These are phyloP conservation scores for Aspergillus ochraceus DNA, from an alignment of 2,329 filamentous ascomycete species.

Conservation along the genomic window DNA sequence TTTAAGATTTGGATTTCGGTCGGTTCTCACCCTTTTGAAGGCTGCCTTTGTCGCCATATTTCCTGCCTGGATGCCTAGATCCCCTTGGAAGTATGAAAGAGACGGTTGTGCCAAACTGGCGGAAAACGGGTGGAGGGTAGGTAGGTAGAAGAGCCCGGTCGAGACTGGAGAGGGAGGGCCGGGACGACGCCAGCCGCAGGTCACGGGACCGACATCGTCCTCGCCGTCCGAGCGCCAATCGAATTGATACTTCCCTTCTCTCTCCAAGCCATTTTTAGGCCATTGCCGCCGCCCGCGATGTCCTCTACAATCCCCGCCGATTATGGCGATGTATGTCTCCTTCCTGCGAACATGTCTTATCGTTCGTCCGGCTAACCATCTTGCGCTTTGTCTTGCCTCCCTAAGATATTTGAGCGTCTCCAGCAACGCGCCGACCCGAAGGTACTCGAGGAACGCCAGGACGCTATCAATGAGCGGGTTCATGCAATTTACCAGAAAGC, in stretches of 20 bases:
- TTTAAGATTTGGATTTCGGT: background rate
- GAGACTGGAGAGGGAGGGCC: background rate
- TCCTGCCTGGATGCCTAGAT: slow-evolving; percentile 13
- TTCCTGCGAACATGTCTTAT: background rate
- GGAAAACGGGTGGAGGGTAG: background rate
- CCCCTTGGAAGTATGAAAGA: background rate
- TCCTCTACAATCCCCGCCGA: slow-evolving; percentile 43
- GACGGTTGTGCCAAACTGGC: background rate
- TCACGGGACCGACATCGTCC: slow-evolving; percentile 27
- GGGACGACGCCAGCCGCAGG: background rate
- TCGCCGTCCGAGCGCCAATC: slow-evolving; percentile 15
- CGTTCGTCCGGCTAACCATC: slow-evolving; percentile 7
- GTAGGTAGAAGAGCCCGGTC: too few relatives aligned
- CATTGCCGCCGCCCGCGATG: slow-evolving; percentile 43
- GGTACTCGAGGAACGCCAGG: slow-evolving; percentile 59
- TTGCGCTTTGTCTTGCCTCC: slow-evolving; percentile 10
- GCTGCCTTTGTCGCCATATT: slow-evolving; percentile 71
- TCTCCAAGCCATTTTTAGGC: slow-evolving; percentile 12
- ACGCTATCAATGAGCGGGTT: slow-evolving; percentile 60
- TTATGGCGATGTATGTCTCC: slow-evolving; percentile 40
- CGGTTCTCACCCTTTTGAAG: slow-evolving; percentile 63
- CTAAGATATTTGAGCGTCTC: slow-evolving; percentile 37
- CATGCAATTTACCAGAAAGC: slow-evolving; percentile 61
- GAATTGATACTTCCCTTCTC: background rate
- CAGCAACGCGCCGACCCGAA: slow-evolving; percentile 58